Evolutionary conservation across 352 stramenopile genomes (phyloP), one percentile per base, ranked within the genome.

Genomic region (Globisporangium orthogonon): DNA sequence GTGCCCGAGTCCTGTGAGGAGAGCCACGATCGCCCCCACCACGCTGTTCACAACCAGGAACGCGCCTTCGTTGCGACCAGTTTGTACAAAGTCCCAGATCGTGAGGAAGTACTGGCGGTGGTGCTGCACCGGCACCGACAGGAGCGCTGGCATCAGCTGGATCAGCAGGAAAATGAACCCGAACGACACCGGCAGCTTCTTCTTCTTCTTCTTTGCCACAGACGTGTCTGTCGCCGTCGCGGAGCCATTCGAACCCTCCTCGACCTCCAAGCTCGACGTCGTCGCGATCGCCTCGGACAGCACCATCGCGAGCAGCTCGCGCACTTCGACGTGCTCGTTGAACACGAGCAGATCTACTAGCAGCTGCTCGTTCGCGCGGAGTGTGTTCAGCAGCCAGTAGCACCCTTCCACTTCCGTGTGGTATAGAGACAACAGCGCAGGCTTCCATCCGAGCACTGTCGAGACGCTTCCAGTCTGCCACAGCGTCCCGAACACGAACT

Each of bases 401-500:
- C 76, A 86, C 3, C 83, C 84, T 33, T 58, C 59, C 37, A 86
- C 61, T 52, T 95, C 82, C 18, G 83, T 78, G 37, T 83, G 72
- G 43, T 91, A 92, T n/a, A 95, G 62, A 0, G 74, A 63, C 18
- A 83, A 68, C 7, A 95, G 61, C n/a, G 83, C 69, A 0, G 74
- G 65, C 49, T 74, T 80, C 86, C 86, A 95, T 61, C 83, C 78
- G 15, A 89, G 61, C n/a, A 94, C 71, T 18, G 80, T 78, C 15
- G 69, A 71, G 4, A 91, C 69, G 57, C 93, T 71, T 2, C 78
- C 78, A n/a, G 71, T 83, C 64, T 94, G 86, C 84, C 79, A 94
- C 29, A 94, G 53, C 13, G 86, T 95, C 23, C 86, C 86, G 58
- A 94, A 95, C 4, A 93, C 83, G 62, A 94, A 95, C 52, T 83